These are phyloP conservation scores for Talaromyces sp. DNA, from an alignment of 2,329 filamentous ascomycete species.

Conservation along the genomic window DNA sequence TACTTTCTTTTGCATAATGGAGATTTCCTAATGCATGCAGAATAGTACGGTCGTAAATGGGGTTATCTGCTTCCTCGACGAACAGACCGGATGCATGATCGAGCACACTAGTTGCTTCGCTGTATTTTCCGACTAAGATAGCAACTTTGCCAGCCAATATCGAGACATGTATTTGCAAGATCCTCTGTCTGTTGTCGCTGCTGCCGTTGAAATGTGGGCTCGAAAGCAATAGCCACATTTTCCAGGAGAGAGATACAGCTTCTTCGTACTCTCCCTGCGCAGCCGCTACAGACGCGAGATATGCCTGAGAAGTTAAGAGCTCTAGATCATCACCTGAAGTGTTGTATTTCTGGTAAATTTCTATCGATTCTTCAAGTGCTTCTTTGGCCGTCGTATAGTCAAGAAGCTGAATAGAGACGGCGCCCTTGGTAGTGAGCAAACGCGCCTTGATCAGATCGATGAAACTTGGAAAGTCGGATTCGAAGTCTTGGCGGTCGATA, in stretches of 20 bases:
- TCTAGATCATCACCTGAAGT: neutral
- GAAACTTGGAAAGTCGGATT: neutral
- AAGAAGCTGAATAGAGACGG: neutral
- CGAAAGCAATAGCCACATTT: neutral
- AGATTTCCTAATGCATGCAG: neutral
- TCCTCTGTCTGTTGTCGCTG: neutral
- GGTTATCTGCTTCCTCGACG: neutral
- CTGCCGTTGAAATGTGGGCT: neutral
- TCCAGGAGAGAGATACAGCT: neutral
- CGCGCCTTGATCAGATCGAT: neutral
- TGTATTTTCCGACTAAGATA: neutral
- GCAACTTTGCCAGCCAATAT: neutral
- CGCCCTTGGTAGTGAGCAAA: neutral
- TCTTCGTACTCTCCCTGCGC: neutral
- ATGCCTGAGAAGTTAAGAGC: neutral
- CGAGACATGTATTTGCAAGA: neutral
- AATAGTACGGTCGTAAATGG: neutral
- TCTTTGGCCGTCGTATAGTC: neutral
- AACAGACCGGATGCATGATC: neutral
- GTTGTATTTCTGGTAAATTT: neutral
- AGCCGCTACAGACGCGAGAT: neutral
- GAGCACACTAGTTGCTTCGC: neutral
- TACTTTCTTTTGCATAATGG: neutral
- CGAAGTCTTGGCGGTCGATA: neutral
- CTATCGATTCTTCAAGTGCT: neutral